Conservation (phyloP, 208 protist species). For the Leishmania major region DNA sequence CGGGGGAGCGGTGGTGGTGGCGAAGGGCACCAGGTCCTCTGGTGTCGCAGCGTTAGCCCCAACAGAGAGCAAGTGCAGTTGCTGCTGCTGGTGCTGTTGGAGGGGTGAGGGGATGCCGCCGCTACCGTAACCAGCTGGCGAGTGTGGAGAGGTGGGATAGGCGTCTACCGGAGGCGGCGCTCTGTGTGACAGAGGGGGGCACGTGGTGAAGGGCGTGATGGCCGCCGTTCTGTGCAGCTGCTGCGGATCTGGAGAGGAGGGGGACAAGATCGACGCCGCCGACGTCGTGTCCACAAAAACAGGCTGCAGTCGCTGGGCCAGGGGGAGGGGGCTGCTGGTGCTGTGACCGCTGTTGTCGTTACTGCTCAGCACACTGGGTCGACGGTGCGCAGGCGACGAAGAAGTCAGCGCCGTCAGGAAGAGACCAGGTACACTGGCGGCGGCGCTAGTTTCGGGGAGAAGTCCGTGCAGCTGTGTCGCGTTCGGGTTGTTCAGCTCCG, state of each 20-base stretch:
- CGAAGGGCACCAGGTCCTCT: slow-evolving; percentile 2
- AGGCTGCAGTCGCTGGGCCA: neutral
- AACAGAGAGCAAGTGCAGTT: slow-evolving; percentile 11
- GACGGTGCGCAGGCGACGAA: neutral
- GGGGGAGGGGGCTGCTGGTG: neutral
- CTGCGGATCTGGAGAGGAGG: slow-evolving; percentile 1
- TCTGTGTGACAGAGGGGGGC: neutral
- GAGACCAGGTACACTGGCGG: neutral
- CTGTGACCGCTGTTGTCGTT: slow-evolving; percentile 13
- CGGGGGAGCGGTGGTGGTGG: slow-evolving; percentile 5
- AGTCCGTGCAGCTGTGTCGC: neutral
- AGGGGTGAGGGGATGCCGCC: slow-evolving; percentile 1
- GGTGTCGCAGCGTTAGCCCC: slow-evolving; percentile 6
- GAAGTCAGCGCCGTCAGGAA: neutral
- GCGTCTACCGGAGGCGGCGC: slow-evolving; percentile 5
- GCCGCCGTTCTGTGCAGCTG: slow-evolving; percentile 10
- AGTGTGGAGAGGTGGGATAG: slow-evolving; percentile 5
- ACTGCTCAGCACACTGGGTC: neutral
- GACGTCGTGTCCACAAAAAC: neutral
- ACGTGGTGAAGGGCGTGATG: slow-evolving; percentile 5
- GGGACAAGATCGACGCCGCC: neutral
- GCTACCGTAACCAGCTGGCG: slow-evolving; percentile 4
- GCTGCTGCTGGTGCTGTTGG: slow-evolving; percentile 15
- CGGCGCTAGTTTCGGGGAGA: neutral
- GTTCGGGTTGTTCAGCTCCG: neutral